These are phyloP conservation scores for Limonium bicolor DNA, from an alignment of 148 eudicot species.

Conservation along the genomic window DNA sequence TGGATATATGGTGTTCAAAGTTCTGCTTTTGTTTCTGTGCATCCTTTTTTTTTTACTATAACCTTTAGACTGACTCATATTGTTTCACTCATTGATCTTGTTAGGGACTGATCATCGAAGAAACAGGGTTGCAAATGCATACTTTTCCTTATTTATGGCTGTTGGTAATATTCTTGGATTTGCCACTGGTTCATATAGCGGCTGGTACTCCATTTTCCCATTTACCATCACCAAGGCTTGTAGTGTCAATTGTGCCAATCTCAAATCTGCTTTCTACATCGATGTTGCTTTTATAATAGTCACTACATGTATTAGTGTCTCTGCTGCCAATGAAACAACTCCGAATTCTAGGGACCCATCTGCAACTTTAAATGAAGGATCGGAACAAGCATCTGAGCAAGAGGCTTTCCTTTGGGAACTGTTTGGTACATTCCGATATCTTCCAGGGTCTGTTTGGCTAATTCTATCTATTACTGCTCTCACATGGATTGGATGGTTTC, in stretches of 20 bases:
- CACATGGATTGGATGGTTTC: constrained; percentile 99
- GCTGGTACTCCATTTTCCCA: constrained; percentile 64
- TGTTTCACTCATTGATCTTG: too few relatives aligned
- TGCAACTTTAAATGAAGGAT: constrained; percentile 13
- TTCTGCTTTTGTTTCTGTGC: too few relatives aligned
- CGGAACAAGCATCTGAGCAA: constrained; percentile 1
- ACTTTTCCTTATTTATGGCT: constrained; percentile 92
- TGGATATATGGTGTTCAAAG: too few relatives aligned
- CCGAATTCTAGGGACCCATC: constrained; percentile 13
- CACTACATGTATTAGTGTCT: constrained; percentile 6
- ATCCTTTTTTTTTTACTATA: too few relatives aligned
- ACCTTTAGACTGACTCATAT: too few relatives aligned
- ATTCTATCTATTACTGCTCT: constrained; percentile 70
- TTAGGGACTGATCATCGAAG: constrained; percentile 83
- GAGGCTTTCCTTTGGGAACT: constrained; percentile 97
- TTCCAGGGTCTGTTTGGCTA: constrained; percentile 72
- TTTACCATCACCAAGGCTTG: constrained; percentile 76
- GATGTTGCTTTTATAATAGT: constrained; percentile 39
- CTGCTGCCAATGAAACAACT: constrained; percentile 66
- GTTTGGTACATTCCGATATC: constrained; percentile 69
- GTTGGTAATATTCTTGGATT: constrained; percentile 87
- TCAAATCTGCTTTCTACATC: constrained; percentile 75
- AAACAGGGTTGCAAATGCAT: constrained; percentile 96
- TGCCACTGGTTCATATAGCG: constrained; percentile 86
- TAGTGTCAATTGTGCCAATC: constrained; percentile 67